These are phyloP conservation scores for Berberis vulgaris DNA, from an alignment of 164 flowering plant species.

Conservation along the genomic window DNA sequence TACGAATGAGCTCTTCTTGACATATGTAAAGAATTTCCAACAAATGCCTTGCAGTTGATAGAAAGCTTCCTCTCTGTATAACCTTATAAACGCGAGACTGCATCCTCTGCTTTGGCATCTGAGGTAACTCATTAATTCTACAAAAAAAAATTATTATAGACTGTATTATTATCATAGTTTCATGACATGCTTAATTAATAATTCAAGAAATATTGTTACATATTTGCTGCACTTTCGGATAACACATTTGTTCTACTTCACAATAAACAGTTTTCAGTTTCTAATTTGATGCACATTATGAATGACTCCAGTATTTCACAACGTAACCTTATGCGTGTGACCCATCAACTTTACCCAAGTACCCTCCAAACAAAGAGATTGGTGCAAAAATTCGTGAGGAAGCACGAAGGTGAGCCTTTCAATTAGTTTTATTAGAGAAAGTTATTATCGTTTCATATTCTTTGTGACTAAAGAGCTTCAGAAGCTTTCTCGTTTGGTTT, in stretches of 20 bases:
- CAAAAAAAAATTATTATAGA: too few relatives aligned
- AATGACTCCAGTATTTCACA: slow-evolving; percentile 54
- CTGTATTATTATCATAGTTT: neutral
- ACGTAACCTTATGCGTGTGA: slow-evolving; percentile 80
- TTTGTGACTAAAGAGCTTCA: neutral
- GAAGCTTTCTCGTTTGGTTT: neutral
- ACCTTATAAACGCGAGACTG: slow-evolving; percentile 69
- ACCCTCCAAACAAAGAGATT: slow-evolving; percentile 84
- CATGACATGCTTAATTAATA: slow-evolving; percentile 1
- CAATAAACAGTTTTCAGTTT: neutral
- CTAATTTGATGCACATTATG: neutral
- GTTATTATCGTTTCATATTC: neutral
- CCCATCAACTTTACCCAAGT: slow-evolving; percentile 80
- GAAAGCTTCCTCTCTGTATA: slow-evolving; percentile 67
- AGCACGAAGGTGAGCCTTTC: slow-evolving; percentile 28
- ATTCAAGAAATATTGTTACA: neutral
- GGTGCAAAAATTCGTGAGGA: slow-evolving; percentile 81
- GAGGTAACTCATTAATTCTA: slow-evolving; percentile 35
- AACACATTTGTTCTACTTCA: neutral
- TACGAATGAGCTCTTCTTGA: slow-evolving; percentile 68
- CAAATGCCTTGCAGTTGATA: slow-evolving; percentile 43
- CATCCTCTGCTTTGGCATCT: slow-evolving; percentile 64
- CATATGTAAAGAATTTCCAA: slow-evolving; percentile 47
- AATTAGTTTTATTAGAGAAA: neutral
- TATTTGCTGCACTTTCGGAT: neutral